Conservation (phyloP, 2,329 filamentous ascomycete species). For the Aureobasidium leucospermi region DNA sequence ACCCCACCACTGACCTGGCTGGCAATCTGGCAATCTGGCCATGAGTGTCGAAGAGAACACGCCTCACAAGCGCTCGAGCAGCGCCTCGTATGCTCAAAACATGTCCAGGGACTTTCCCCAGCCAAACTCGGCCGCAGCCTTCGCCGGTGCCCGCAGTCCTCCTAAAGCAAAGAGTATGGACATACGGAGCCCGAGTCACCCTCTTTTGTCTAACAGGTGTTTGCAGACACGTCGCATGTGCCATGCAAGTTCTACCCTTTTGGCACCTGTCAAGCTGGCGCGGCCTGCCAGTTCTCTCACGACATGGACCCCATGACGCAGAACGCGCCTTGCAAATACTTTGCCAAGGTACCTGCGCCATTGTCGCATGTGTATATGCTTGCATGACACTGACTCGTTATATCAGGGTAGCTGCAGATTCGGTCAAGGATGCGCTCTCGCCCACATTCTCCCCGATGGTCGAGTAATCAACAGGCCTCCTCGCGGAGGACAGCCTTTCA, state of each 20-base stretch:
- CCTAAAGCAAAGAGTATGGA: slow-evolving; percentile 43
- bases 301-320: slow-evolving; percentile 78
- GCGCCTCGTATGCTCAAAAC: slow-evolving; percentile 7
- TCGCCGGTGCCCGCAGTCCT: slow-evolving; percentile 34
- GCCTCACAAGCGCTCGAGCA: slow-evolving; percentile 15
- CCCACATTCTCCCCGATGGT: slow-evolving; percentile 90
- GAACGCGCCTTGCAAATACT: slow-evolving; percentile 93
- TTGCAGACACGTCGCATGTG: slow-evolving; percentile 83
- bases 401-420: slow-evolving; percentile 95
- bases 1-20: slow-evolving; percentile 12
- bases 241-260: slow-evolving; percentile 99
- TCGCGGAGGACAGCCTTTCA: slow-evolving; percentile 16
- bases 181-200: neutral
- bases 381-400: slow-evolving; percentile 21
- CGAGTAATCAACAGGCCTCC: slow-evolving; percentile 73
- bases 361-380: neutral
- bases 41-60: slow-evolving; percentile 12
- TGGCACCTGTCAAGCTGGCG: slow-evolving; percentile 90
- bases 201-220: slow-evolving; percentile 18
- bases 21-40: neutral
- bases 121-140: slow-evolving; percentile 11
- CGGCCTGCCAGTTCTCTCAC: slow-evolving; percentile 93
- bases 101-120: slow-evolving; percentile 6
- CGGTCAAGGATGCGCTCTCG: slow-evolving; percentile 92
- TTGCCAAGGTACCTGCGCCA: slow-evolving; percentile 67